Base-by-base conservation (phyloP, 345 rosid species). In the Sisymbrium irio region DNA sequence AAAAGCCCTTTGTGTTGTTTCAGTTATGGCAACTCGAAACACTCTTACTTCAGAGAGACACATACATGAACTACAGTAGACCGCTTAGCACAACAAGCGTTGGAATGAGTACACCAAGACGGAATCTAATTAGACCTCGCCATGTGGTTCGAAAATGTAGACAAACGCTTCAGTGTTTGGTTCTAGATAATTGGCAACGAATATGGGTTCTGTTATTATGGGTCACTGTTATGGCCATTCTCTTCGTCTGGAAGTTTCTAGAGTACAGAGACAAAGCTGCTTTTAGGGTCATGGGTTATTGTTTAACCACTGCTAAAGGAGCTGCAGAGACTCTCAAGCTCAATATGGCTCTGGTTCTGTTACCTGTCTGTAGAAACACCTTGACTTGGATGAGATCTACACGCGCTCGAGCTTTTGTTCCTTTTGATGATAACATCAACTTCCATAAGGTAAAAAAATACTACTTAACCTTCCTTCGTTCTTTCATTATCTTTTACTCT, bases 11-110 rank as follows among this genome's bases (percentile, higher is more conserved):
- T 32, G 27, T 51, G 33, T 68, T 42, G 64, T 78, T 47, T 69
- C 89, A 95, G 99, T 62, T 95, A 71, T 95, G 99, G 99, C 99
- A 95, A 78, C 77, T 95, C 35, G 99, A 95, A 74, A 88, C 97
- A 18, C 86, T 95, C 58, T 89, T 95, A 30, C 87, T 95, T 41
- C 96, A 92, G 67, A 85, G 80, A 74, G 99, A 92, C 77, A 66
- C 88, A 2, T 95, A 95, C 83, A 89, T 92, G 96, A 95, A 92
- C 78, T 86, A 86, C 75, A 92, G 97, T 77, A 83, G 97, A 74
- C 92, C 90, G 6, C 84, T 95, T 19, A 95, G 97, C 82, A 83
- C 90, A 42, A 25, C 93, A 39, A 94, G 99, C 57, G 85, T 62
- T 6, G 85, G 81, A 9, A 75, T 90, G 88, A 83, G 86, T 76